Evolutionary conservation across 345 rosid genomes (phyloP), one percentile per base, ranked within the genome.

Genomic region (Salix brachista): DNA sequence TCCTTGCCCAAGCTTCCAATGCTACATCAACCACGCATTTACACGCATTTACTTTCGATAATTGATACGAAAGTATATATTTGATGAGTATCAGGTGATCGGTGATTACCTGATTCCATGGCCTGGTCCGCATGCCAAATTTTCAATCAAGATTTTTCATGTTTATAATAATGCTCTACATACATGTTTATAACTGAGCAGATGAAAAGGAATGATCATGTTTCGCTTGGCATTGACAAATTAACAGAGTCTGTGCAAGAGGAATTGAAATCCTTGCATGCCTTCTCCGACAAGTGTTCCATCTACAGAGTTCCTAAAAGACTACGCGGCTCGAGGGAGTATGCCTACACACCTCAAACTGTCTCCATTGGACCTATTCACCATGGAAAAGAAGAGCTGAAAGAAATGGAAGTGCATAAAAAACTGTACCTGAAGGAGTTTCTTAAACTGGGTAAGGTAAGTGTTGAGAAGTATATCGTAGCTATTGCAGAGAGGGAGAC

Each of bases 321-420:
- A 32, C 34, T 32, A 3, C 34, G 34, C 34, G 34, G 4, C 34
- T 32, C 34, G 6, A 62, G 46, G 25, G 48, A 41, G 16, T 11
- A 28, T 8, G 80, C 70, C 70, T 77, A 70, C 62, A 64, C 70
- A 8, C 80, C 75, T 61, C 56, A 61, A 44, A 8, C 70, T 5
- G 75, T 77, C 41, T 77, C 80, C 5, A 42, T 77, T 10, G 80
- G 80, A 13, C 80, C 80, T 12, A 34, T 69, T 46, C 80, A 77
- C 74, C 65, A 78, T 34, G 80, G 70, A 36, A 61, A 62, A 28
- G 42, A 39, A 39, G 72, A 39, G 50, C 36, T 71, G 9, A 58
- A 65, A n/a, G 41, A 48, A 25, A 71, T 77, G 80, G 75, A 77
- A 65, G 71, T 32, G 80, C 80, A 71, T 17, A 65, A 78, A 26